Conservation (phyloP, 495 filamentous ascomycete species). For the Hyaloscypha bicolor region DNA sequence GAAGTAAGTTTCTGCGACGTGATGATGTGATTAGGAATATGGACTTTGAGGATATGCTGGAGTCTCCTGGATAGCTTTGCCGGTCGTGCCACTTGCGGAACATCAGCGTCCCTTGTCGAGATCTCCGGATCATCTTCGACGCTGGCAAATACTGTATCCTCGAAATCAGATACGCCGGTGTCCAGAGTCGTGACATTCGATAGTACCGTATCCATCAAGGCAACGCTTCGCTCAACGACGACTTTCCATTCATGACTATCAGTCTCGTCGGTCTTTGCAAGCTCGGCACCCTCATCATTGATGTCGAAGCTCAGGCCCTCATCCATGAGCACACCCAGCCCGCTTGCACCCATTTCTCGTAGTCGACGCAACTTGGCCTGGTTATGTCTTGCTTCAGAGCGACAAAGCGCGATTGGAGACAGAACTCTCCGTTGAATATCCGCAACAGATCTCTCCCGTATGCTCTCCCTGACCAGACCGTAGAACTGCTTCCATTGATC, state of each 20-base stretch:
- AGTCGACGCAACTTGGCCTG: conserved; percentile 64
- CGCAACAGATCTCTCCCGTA: conserved; percentile 60
- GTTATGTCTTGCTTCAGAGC: conserved; percentile 71
- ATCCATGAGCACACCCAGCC: conserved; percentile 82
- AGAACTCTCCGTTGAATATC: conserved; percentile 63
- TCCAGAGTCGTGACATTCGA: conserved; percentile 56
- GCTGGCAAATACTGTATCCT: conserved; percentile 66
- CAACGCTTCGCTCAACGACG: conserved; percentile 69
- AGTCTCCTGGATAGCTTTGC: conserved; percentile 67
- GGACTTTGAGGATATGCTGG: conserved; percentile 59
- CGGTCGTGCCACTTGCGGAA: conserved; percentile 45
- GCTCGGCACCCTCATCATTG: conserved; percentile 43
- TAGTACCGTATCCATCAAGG: conserved; percentile 80
- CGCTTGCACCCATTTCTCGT: conserved; percentile 79
- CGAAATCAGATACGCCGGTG: conserved; percentile 66
- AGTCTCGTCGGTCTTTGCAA: conserved; percentile 43
- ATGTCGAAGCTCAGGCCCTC: conserved; percentile 69
- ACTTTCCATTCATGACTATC: conserved; percentile 68
- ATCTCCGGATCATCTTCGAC: conserved; percentile 63
- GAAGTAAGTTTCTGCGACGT: conserved; percentile 50
- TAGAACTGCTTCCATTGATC: conserved; percentile 79
- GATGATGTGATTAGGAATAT: conserved; percentile 60
- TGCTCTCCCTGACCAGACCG: conserved; percentile 70
- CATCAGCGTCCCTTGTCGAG: conserved; percentile 44
- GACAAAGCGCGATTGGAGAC: conserved; percentile 69